Evolutionary conservation across 2,329 filamentous ascomycete genomes (phyloP).

Genomic region (Trichoderma atrobrunneum): DNA sequence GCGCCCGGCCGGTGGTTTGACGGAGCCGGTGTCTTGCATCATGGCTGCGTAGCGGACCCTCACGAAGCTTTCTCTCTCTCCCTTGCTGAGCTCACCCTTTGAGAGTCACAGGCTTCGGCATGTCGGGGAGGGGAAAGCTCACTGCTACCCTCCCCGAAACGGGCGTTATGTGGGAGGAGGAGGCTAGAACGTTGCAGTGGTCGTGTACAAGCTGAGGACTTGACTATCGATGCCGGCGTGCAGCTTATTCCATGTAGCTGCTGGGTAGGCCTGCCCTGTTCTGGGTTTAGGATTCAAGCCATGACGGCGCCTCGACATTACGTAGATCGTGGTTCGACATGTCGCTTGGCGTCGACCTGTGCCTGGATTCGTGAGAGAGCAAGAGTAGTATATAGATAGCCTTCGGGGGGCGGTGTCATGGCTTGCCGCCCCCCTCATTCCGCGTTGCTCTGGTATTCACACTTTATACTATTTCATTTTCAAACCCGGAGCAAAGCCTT

Average conservation of each 20-base stretch:
- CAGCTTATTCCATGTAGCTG: not conserved
- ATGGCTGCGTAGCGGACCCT: slow-evolving; percentile 16
- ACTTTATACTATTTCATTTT: not conserved
- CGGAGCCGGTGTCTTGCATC: slow-evolving; percentile 16
- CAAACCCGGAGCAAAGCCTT: not conserved
- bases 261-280: not conserved
- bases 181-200: not conserved
- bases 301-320: slow-evolving; percentile 7
- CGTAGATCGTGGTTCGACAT: slow-evolving; percentile 6
- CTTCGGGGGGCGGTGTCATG: not conserved
- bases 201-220: not conserved
- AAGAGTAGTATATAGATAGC: not conserved
- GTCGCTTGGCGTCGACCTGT: slow-evolving; percentile 9
- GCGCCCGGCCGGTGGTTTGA: slow-evolving; percentile 12
- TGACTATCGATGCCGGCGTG: not conserved
- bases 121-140: slow-evolving; percentile 8
- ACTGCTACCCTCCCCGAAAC: not conserved
- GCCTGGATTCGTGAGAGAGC: slow-evolving; percentile 6
- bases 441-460: not conserved
- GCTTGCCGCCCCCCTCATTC: not conserved
- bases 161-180: not conserved
- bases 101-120: not conserved
- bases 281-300: not conserved
- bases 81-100: not conserved
- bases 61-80: slow-evolving; percentile 1